Percentiles rank a stretch among this genome's conserved stretches.
These are phyloP conservation scores for Colletotrichum liaoningense DNA, from an alignment of 2,329 filamentous ascomycete genomes.

Conservation along the genomic window DNA sequence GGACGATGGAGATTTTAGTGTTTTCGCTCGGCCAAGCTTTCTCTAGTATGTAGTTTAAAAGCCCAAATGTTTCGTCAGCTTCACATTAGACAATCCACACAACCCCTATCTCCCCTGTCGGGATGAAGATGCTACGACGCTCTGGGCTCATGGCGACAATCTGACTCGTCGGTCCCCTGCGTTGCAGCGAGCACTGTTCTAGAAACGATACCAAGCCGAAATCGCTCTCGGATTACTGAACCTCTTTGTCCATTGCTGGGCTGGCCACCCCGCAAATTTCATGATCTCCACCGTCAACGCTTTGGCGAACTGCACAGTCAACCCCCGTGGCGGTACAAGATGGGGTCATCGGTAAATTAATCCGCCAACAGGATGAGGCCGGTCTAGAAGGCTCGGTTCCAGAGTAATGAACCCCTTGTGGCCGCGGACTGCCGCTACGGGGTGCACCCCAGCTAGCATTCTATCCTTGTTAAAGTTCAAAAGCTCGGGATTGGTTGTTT, in stretches of 20 bases:
- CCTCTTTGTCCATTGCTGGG: neutral
- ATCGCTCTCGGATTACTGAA: neutral
- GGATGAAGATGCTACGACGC: neutral
- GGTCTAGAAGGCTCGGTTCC: neutral
- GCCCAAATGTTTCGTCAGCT: neutral
- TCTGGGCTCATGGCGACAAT: neutral
- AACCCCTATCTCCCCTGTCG: neutral
- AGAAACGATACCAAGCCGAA: neutral
- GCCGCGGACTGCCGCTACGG: neutral
- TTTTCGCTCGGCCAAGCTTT: neutral
- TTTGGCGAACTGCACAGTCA: neutral
- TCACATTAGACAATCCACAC: slow-evolving; percentile 11
- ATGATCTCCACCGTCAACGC: neutral
- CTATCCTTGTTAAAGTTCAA: slow-evolving; percentile 4
- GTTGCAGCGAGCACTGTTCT: neutral
- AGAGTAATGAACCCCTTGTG: slow-evolving; percentile 1
- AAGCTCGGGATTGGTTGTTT: slow-evolving; percentile 17
- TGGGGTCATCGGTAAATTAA: slow-evolving; percentile 9
- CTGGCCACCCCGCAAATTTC: neutral
- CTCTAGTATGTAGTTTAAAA: neutral
- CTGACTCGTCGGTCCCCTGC: slow-evolving; percentile 7
- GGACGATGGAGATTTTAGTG: neutral
- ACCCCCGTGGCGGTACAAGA: neutral
- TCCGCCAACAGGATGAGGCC: slow-evolving; percentile 24
- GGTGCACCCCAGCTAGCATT: neutral